These are phyloP conservation scores for Tuber magnatum DNA, from an alignment of 495 filamentous ascomycete species.

Conservation along the genomic window DNA sequence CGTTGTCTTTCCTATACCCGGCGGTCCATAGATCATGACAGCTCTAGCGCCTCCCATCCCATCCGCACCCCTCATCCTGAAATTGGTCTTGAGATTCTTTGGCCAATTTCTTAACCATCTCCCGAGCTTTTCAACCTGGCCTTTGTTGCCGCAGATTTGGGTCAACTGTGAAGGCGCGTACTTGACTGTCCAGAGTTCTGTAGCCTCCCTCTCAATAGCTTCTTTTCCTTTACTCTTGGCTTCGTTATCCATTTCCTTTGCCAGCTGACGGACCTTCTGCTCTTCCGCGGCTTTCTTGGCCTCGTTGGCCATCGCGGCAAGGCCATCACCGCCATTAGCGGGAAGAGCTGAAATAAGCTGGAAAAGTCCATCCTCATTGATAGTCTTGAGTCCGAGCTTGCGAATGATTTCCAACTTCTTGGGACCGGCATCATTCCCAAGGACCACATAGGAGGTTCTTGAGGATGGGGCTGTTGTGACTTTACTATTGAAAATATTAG, in stretches of 20 bases:
- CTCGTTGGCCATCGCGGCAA: slow-evolving; percentile 74
- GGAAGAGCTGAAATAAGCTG: slow-evolving; percentile 77
- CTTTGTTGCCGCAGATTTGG: slow-evolving; percentile 96
- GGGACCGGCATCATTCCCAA: slow-evolving; percentile 85
- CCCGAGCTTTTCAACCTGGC: slow-evolving; percentile 78
- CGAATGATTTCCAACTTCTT: slow-evolving; percentile 86
- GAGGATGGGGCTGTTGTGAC: slow-evolving; percentile 74
- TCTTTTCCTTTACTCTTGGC: slow-evolving; percentile 47
- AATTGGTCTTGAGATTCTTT: slow-evolving; percentile 61
- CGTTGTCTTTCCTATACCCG: slow-evolving; percentile 96
- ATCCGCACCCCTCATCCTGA: slow-evolving; percentile 72
- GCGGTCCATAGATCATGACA: slow-evolving; percentile 87
- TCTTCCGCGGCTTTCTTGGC: slow-evolving; percentile 77
- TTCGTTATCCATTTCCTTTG: slow-evolving; percentile 70
- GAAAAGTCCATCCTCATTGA: slow-evolving; percentile 87
- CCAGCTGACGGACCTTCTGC: slow-evolving; percentile 66
- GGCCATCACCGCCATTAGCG: slow-evolving; percentile 74
- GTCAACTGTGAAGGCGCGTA: slow-evolving; percentile 76
- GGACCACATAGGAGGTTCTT: slow-evolving; percentile 88
- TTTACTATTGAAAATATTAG: slow-evolving; percentile 51
- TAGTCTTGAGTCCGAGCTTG: slow-evolving; percentile 70
- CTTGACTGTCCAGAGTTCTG: slow-evolving; percentile 87
- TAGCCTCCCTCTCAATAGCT: slow-evolving; percentile 46
- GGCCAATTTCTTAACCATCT: slow-evolving; percentile 78
- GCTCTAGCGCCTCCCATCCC: slow-evolving; percentile 70